Percentiles rank a stretch among this genome's conserved stretches.
Conservation (phyloP, 2,329 filamentous ascomycete genomes). For the Apiospora kogelbergensis region DNA sequence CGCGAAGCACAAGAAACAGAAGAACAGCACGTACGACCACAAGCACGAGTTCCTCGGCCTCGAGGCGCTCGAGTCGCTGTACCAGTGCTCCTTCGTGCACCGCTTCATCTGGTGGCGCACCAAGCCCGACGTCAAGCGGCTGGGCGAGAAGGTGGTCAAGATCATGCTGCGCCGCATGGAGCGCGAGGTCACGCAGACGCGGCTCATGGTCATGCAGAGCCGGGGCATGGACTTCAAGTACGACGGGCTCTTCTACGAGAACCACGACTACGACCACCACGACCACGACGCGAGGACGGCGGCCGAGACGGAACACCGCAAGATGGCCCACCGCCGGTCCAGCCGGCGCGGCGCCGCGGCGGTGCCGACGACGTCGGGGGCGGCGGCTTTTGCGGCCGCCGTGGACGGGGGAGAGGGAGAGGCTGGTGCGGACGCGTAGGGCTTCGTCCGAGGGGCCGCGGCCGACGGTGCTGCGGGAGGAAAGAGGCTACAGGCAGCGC, state of each 20-base stretch:
- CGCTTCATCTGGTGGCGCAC: constrained; percentile 21
- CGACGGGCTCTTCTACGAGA: constrained; percentile 1
- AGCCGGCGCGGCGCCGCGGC: not conserved
- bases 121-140: constrained; percentile 17
- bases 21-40: not conserved
- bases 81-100: constrained; percentile 19
- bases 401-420: not conserved
- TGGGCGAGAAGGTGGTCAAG: constrained; percentile 18
- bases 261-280: not conserved
- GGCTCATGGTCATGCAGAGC: constrained; percentile 20
- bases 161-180: constrained; percentile 20
- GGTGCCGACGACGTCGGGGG: not conserved
- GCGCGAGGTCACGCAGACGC: constrained; percentile 18
- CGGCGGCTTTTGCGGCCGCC: not conserved
- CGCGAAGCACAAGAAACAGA: not conserved
- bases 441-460: not conserved
- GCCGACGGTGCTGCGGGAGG: not conserved
- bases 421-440: not conserved
- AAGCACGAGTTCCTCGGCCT: constrained; percentile 7
- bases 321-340: not conserved
- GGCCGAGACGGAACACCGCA: not conserved
- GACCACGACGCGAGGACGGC: not conserved
- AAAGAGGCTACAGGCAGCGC: not conserved
- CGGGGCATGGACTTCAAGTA: constrained; percentile 11
- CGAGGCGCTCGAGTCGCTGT: constrained; percentile 15